Evolutionary conservation across 768 basidiomycete genomes (phyloP).

Genomic region (Udeniomyces megalosporus): DNA sequence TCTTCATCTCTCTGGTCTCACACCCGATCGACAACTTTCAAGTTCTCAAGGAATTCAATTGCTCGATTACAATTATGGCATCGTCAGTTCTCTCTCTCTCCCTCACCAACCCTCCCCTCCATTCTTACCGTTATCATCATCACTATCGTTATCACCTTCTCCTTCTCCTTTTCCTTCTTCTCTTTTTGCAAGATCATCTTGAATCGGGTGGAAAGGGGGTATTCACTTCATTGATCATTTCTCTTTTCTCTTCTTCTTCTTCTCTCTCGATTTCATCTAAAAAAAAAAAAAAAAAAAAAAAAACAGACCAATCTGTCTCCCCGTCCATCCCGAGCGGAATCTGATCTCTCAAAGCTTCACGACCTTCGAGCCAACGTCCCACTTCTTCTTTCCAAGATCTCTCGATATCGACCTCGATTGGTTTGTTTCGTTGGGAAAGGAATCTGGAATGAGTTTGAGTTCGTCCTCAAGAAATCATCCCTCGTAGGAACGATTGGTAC

Average conservation of each 20-base stretch:
- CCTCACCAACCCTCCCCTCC: conserved; percentile 48
- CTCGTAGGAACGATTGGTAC: too few relatives aligned
- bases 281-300: too few relatives aligned
- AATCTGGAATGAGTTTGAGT: conserved; percentile 39
- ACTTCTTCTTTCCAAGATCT: conserved; percentile 44
- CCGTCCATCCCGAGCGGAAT: conserved; percentile 51
- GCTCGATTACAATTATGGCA: neutral
- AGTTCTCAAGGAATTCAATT: neutral
- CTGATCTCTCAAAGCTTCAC: conserved; percentile 24
- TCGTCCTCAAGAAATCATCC: conserved; percentile 19
- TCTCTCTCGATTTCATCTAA: neutral
- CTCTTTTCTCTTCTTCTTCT: neutral
- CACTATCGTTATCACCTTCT: neutral
- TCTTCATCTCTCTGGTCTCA: conserved; percentile 44
- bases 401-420: conserved; percentile 42
- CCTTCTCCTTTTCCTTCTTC: neutral
- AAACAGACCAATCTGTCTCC: conserved; percentile 57
- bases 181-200: neutral
- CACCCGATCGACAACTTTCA: neutral
- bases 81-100: neutral
- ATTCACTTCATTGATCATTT: neutral
- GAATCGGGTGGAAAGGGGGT: too few relatives aligned
- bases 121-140: conserved; percentile 32
- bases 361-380: conserved; percentile 38
- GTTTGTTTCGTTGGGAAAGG: conserved; percentile 64